phyloP scores from a whole-genome alignment of 768 basidiomycete species.

The Mycena latifolia region DNA sequence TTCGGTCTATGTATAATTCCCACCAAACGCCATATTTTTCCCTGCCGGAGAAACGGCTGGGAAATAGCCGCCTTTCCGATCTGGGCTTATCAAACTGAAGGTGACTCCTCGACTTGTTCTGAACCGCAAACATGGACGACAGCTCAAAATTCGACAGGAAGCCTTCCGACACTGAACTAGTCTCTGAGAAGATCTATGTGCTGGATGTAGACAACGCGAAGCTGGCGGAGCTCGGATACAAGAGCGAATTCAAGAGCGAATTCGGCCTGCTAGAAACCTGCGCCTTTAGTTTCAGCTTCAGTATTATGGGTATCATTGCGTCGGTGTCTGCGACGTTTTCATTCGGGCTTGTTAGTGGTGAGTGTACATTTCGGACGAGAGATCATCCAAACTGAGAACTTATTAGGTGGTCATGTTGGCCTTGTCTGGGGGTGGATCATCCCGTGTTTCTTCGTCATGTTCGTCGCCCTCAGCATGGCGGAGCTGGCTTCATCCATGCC shows the following conservation, averaged over 20 bases:
- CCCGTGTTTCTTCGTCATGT: slow-evolving; percentile 75
- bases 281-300: slow-evolving; percentile 73
- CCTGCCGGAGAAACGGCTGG: too few species aligned
- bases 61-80: too few species aligned
- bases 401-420: slow-evolving; percentile 77
- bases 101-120: too few species aligned
- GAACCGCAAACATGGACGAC: slow-evolving; percentile 23
- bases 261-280: slow-evolving; percentile 78
- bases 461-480: slow-evolving; percentile 78
- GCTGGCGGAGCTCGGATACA: slow-evolving; percentile 78
- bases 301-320: slow-evolving; percentile 74
- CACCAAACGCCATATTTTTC: too few species aligned
- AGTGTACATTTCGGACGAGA: neutral
- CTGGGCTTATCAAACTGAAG: too few species aligned
- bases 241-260: slow-evolving; percentile 79
- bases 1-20: too few species aligned
- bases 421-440: slow-evolving; percentile 86
- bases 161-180: neutral
- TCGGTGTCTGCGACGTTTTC: slow-evolving; percentile 76
- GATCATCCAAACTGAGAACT: neutral
- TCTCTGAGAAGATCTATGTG: slow-evolving; percentile 37
- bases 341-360: slow-evolving; percentile 73
- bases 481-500: slow-evolving; percentile 83
- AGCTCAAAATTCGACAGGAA: slow-evolving; percentile 18
- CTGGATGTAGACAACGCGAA: slow-evolving; percentile 64